phyloP scores from a whole-genome alignment of 2,329 filamentous ascomycete species.

The Fusarium pseudonygamai region DNA sequence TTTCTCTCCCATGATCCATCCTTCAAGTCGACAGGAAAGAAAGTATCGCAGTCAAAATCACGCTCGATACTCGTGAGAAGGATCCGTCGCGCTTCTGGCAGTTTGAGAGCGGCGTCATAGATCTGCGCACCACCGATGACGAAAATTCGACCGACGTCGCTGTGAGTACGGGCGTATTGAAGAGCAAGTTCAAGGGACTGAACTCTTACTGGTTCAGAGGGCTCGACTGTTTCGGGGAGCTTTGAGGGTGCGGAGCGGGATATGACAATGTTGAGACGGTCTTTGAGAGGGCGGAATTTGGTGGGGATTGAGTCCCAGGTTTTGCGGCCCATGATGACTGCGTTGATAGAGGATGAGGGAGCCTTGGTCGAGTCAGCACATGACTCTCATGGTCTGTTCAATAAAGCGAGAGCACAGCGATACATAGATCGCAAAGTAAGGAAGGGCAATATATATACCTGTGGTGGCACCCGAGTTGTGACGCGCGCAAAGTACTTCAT shows the following conservation, averaged over 20 bases:
- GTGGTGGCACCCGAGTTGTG: conserved; percentile 71
- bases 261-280: conserved; percentile 84
- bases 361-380: conserved; percentile 40
- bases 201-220: conserved; percentile 62
- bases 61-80: conserved; percentile 74
- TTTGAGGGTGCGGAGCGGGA: conserved; percentile 59
- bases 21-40: conserved; percentile 70
- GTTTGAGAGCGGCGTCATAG: conserved; percentile 75
- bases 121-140: conserved; percentile 92
- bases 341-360: conserved; percentile 62
- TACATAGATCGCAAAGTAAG: not conserved
- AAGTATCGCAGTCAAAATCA: conserved; percentile 81
- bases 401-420: not conserved
- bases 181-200: conserved; percentile 68
- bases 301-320: conserved; percentile 92
- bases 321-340: conserved; percentile 96
- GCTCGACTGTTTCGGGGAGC: conserved; percentile 3
- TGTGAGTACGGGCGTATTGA: conserved; percentile 53
- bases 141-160: conserved; percentile 70
- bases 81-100: conserved; percentile 67
- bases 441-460: conserved; percentile 49
- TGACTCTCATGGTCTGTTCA: not conserved
- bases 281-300: conserved; percentile 80
- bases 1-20: conserved; percentile 64
- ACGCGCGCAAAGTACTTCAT: conserved; percentile 96